Percentiles rank a stretch among this genome's conserved stretches.
These are phyloP conservation scores for Aspergillus heteromorphus DNA, from an alignment of 495 filamentous ascomycete species.

Conservation along the genomic window DNA sequence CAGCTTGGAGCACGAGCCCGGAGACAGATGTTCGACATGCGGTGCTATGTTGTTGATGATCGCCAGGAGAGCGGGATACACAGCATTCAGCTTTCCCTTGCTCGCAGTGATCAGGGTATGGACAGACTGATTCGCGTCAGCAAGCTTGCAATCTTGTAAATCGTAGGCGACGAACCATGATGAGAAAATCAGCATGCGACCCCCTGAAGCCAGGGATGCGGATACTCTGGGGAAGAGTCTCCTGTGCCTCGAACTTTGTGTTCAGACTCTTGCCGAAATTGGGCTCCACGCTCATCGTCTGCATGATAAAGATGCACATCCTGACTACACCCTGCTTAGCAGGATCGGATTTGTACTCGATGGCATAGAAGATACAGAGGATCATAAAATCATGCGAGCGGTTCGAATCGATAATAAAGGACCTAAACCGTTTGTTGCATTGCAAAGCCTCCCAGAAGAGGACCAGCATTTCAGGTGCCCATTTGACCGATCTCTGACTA, in stretches of 20 bases:
- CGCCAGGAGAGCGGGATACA: slow-evolving; percentile 88
- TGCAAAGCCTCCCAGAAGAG: slow-evolving; percentile 97
- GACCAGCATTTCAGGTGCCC: slow-evolving; percentile 94
- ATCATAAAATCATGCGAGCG: slow-evolving; percentile 90
- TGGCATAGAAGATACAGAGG: slow-evolving; percentile 84
- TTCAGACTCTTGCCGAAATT: slow-evolving; percentile 90
- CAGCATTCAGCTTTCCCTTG: slow-evolving; percentile 83
- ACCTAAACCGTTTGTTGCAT: slow-evolving; percentile 95
- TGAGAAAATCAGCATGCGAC: slow-evolving; percentile 88
- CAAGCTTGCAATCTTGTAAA: background rate
- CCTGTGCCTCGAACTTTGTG: slow-evolving; percentile 82
- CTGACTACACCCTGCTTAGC: slow-evolving; percentile 88
- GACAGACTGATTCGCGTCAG: slow-evolving; percentile 62
- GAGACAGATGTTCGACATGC: slow-evolving; percentile 70
- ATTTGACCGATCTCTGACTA: slow-evolving; percentile 72
- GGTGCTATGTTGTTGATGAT: slow-evolving; percentile 91
- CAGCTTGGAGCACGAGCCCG: slow-evolving; percentile 72
- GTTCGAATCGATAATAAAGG: slow-evolving; percentile 95
- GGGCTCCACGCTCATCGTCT: slow-evolving; percentile 89
- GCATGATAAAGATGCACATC: slow-evolving; percentile 95
- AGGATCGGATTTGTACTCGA: slow-evolving; percentile 78
- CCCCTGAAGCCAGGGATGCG: slow-evolving; percentile 79
- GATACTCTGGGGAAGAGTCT: slow-evolving; percentile 76
- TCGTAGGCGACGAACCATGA: slow-evolving; percentile 53
- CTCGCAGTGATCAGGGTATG: slow-evolving; percentile 87